Evolutionary conservation across 2,329 filamentous ascomycete species (phyloP), one percentile per base, ranked within the genome.

Genomic region (Trichophyton verrucosum): DNA sequence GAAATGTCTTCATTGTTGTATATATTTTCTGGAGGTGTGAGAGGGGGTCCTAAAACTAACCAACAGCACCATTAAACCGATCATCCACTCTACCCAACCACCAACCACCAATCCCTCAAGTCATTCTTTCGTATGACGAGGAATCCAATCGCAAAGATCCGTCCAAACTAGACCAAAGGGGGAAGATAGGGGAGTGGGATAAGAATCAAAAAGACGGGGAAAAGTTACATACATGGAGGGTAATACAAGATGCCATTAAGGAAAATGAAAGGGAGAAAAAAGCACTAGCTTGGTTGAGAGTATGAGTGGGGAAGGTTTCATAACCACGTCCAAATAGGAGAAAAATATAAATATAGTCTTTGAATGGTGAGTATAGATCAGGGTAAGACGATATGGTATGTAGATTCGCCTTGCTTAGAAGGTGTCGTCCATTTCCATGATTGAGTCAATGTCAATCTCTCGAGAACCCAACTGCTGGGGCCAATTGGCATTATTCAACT

Each of bases 221-320:
- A 13, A 27, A 11, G 20, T 27, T 51, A 27, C 46, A 27, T 13
- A 51, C 46, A 51, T 27, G 13, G 22, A 27, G 22, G 22, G 20
- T 2, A 27, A 15, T 27, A 51, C 20, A 51, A 30, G 11, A 22
- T 24, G 22, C 15, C 22, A 51, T 27, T 24, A 15, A 27, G 46
- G 22, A 51, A 51, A 51, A 24, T 15, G 13, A 51, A 30, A 11
- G 13, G 24, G 8, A 11, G 27, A 30, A 30, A 30, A 27, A 51
- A 51, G 13, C 6, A 27, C 9, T 27, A 3, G 20, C 20, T 24
- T 36, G 27, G 51, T 24, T 17, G 33, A 30, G 33, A 33, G 51
- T 51, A 27, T 55, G 51, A 55, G 51, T 55, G 51, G 51, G 51
- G 51, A 55, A 55, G 51, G 51, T 27, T 36, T 55, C 51, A 20